Evolutionary conservation across 2,329 filamentous ascomycete genomes (phyloP), one percentile per base, ranked within the genome.

Genomic region (Fusarium mangiferae): DNA sequence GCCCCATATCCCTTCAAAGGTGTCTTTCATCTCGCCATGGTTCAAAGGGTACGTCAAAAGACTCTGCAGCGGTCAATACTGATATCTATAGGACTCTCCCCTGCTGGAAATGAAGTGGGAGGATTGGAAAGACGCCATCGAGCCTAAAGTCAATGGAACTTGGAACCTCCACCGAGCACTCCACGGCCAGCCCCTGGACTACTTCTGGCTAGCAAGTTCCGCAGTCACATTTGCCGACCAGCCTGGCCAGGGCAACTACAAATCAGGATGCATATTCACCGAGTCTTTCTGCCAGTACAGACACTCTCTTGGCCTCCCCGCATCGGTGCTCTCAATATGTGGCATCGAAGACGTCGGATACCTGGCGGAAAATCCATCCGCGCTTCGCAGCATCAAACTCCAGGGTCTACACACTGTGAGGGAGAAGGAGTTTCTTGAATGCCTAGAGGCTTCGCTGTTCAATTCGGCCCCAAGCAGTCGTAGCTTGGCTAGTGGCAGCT

Each of bases 101-200:
- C 75, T 85, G 20, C 62, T 66, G 7, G 77, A 81, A 24, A 80
- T 79, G 78, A 74, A 64, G 35, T 74, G 77, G 30, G 44, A 62
- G 5, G 72, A 77, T 17, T 78, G 81, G 66, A 68, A 74, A 4
- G 66, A 68, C 5, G 78, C 78, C 0, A 55, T 80, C 4, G 62
- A 63, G 9, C 81, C 83, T 22, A 85, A 85, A 67, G 76, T 82
- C 0, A 49, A 74, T 1, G 81, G 82, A 0, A 78, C 77, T 1
- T 75, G 67, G 56, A 79, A 83, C 24, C 72, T 84, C 0, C 80
- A 84, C 36, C 45, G 41, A 9, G 52, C 68, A 1, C 39, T 73
- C 1, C 46, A 55, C 0, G 28, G 14, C 7, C 51, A 70, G 9
- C 45, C 55, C 0, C 59, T 84, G 0, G 82, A 84, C 65, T 83